These are phyloP conservation scores for Pelargonium myrrhifolium DNA, from an alignment of 441 rosid genomes.

Conservation along the genomic window DNA sequence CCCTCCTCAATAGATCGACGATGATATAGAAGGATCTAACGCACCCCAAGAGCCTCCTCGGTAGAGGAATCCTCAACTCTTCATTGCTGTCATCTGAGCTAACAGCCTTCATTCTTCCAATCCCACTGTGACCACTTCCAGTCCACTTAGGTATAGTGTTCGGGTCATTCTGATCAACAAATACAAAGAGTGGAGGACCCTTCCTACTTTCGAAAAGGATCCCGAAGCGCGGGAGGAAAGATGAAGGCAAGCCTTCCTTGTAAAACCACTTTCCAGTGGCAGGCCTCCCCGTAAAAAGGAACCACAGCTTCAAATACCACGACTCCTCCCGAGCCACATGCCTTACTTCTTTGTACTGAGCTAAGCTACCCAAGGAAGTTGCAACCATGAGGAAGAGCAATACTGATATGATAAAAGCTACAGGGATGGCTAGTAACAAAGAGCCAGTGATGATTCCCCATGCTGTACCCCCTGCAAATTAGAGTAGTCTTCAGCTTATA, in stretches of 20 bases:
- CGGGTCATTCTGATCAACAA: constrained; percentile 31
- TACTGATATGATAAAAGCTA: constrained; percentile 36
- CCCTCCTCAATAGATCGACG: constrained; percentile 43
- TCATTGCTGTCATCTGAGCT: constrained; percentile 44
- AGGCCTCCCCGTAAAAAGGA: constrained; percentile 30
- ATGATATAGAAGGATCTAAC: constrained; percentile 39
- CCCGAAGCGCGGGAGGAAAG: constrained; percentile 33
- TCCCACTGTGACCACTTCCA: constrained; percentile 37
- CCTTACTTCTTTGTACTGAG: constrained; percentile 42
- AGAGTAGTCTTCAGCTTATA: constrained; percentile 9
- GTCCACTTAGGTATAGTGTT: constrained; percentile 34
- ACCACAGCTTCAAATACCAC: constrained; percentile 34
- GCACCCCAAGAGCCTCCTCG: constrained; percentile 35
- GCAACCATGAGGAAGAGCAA: constrained; percentile 33
- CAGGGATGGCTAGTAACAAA: constrained; percentile 39
- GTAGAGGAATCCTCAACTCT: constrained; percentile 27
- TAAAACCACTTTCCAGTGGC: constrained; percentile 45
- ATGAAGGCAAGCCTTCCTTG: constrained; percentile 34
- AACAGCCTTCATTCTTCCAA: constrained; percentile 47
- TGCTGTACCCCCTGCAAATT: constrained; percentile 35
- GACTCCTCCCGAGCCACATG: constrained; percentile 19
- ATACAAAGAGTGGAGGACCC: constrained; percentile 40
- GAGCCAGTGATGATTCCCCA: constrained; percentile 41
- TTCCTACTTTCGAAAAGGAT: constrained; percentile 39
- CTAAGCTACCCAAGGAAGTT: constrained; percentile 31